Evolutionary conservation across 2,329 filamentous ascomycete species (phyloP), one percentile per base, ranked within the genome.

Genomic region (Fusarium virguliforme): DNA sequence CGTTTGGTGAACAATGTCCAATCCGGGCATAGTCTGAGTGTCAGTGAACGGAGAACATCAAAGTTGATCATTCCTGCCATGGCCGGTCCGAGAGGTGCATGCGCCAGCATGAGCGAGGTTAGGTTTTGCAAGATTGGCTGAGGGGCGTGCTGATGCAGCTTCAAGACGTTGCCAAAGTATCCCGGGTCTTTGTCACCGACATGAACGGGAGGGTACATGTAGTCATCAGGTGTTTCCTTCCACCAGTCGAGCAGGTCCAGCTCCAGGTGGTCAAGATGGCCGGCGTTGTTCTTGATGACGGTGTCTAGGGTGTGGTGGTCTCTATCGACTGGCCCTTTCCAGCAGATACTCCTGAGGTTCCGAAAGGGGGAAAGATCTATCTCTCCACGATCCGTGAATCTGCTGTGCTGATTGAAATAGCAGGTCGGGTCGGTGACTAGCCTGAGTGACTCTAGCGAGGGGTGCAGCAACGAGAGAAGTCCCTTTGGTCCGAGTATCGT

Each of bases 101-200:
- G 0, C 9, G 24, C 7, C 35, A 56, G 53, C 24, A 26, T 18
- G 12, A 40, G 22, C 6, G 15, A 28, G 22, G 18, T 56, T 24
- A 30, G 53, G 1, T 0, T 0, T 37, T 6, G 53, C 3, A 46
- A 50, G 2, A 28, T 0, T 38, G 51, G 32, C 30, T 26, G 51
- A 2, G 22, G 1, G 1, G 3, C 0, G 3, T 32, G n/a, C 1
- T 35, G 0, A 6, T 35, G 18, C 18, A 38, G 34, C 22, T 28
- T 28, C 22, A 38, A 13, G n/a, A 2, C 1, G 15, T 32, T 13
- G 9, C 46, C 26, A 30, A 50, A 30, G 43, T 50, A 50, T 5
- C 26, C 43, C 9, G 8, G 2, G 24, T 48, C 2, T 12, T n/a
- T 30, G 28, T 30, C 28, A 30, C 38, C 28, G 28, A 5, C 28